phyloP scores from a whole-genome alignment of 176 grass and related monocot species.

The Secale cereale region DNA sequence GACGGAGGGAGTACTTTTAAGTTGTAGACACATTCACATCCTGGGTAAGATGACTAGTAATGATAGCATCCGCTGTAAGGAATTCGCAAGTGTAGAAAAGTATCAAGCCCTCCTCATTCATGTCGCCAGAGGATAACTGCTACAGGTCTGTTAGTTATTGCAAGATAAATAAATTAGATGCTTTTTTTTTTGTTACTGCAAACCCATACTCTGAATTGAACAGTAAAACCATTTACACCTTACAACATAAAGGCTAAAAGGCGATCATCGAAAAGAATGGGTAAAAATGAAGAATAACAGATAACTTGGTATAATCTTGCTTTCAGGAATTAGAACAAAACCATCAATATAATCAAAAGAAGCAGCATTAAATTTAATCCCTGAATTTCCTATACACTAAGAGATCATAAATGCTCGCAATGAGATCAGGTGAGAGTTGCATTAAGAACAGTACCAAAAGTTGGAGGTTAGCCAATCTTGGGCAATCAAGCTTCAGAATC shows the following conservation, averaged over 20 bases:
- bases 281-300: neutral
- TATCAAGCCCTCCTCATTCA: neutral
- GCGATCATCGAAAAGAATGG: neutral
- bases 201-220: neutral
- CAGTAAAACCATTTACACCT: neutral
- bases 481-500: constrained; percentile 93
- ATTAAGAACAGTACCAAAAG: constrained; percentile 57
- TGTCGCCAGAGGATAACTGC: neutral
- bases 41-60: neutral
- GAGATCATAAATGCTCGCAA: neutral
- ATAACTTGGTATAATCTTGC: neutral
- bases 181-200: neutral
- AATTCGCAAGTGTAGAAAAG: neutral
- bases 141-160: neutral
- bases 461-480: constrained; percentile 77
- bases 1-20: no score
- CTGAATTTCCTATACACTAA: neutral
- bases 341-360: neutral
- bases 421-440: neutral
- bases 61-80: neutral
- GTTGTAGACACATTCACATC: neutral
- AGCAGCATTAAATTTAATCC: neutral
- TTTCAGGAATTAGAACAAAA: neutral
- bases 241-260: no score
- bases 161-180: neutral